Percentiles rank a stretch among this genome's conserved stretches.
Conservation (phyloP, 2,329 filamentous ascomycete species). For the Clarireedia paspali region DNA sequence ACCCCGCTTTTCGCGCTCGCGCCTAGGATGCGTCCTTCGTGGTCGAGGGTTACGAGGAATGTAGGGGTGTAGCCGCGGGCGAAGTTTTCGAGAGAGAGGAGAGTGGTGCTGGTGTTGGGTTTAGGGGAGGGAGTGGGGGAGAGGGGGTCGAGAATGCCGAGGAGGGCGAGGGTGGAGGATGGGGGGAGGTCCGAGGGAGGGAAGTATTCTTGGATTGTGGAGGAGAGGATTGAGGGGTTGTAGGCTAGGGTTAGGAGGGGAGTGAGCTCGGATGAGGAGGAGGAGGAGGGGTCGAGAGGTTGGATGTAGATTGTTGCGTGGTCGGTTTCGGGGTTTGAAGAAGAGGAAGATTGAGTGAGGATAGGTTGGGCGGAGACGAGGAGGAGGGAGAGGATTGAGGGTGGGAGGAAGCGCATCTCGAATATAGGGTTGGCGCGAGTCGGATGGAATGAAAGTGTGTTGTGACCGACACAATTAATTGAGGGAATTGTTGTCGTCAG, state of each 20-base stretch:
- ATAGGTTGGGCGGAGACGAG: slow-evolving; percentile 17
- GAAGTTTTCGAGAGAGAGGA: slow-evolving; percentile 49
- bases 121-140: slow-evolving; percentile 19
- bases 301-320: slow-evolving; percentile 26
- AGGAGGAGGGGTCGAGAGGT: slow-evolving; percentile 13
- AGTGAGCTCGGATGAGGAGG: slow-evolving; percentile 34
- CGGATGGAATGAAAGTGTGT: background rate
- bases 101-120: slow-evolving; percentile 50
- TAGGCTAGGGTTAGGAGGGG: slow-evolving; percentile 51
- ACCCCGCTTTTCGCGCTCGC: slow-evolving; percentile 46
- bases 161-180: background rate
- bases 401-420: slow-evolving; percentile 32
- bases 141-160: background rate
- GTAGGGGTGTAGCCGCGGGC: slow-evolving; percentile 53
- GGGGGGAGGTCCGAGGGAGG: slow-evolving; percentile 40
- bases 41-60: slow-evolving; percentile 45
- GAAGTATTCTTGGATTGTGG: slow-evolving; percentile 47
- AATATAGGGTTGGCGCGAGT: no score
- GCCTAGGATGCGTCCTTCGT: slow-evolving; percentile 39
- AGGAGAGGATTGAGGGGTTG: slow-evolving; percentile 37
- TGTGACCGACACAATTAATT: background rate
- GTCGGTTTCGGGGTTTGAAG: slow-evolving; percentile 24
- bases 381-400: slow-evolving; percentile 32
- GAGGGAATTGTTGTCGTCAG: background rate
- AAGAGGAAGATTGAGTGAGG: no score